phyloP scores from a whole-genome alignment of 2,329 filamentous ascomycete species.

The Laburnicola sp. region DNA sequence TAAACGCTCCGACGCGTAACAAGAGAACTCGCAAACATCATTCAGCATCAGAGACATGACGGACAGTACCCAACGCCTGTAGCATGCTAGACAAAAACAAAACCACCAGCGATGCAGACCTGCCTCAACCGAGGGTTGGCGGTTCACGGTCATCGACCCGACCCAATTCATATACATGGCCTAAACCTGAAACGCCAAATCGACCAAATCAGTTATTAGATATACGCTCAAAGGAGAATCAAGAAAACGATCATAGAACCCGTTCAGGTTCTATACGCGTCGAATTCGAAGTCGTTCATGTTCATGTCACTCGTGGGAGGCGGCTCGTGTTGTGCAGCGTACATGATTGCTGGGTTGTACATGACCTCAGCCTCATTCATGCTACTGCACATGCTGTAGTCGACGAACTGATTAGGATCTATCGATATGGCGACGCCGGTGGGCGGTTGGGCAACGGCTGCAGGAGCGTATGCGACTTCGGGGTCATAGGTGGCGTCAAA shows the following conservation, averaged over 20 bases:
- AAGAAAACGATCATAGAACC: conserved; percentile 7
- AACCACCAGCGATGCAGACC: neutral
- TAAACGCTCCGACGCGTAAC: too few relatives aligned
- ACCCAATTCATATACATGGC: neutral
- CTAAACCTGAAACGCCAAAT: neutral
- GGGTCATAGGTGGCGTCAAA: conserved; percentile 13
- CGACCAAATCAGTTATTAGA: too few relatives aligned
- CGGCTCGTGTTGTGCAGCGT: conserved; percentile 18
- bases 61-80: neutral
- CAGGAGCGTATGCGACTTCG: conserved; percentile 2
- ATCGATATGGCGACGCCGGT: conserved; percentile 17
- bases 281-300: conserved; percentile 31
- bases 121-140: neutral
- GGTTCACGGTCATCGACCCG: neutral
- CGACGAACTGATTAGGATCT: conserved; percentile 21
- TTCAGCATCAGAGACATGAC: too few relatives aligned
- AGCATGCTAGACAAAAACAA: neutral
- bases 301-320: conserved; percentile 11
- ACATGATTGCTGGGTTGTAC: conserved; percentile 22
- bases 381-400: conserved; percentile 22
- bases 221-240: neutral
- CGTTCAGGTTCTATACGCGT: conserved; percentile 25
- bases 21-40: neutral
- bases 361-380: conserved; percentile 24
- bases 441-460: neutral